Base-by-base conservation (phyloP, 257 asterid species). In the Solanum pennellii region DNA sequence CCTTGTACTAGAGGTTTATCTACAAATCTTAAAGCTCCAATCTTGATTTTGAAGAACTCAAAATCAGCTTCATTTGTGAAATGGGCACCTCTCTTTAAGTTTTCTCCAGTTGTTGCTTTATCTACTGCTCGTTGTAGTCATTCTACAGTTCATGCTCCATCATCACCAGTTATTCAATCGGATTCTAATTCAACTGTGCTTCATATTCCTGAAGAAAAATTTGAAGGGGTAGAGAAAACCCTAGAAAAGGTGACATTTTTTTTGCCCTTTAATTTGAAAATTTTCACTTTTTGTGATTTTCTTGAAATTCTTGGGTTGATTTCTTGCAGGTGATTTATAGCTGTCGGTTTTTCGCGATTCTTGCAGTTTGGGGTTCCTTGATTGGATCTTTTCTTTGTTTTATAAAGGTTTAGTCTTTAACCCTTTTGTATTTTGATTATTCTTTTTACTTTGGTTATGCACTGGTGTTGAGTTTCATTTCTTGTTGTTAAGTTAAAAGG, bases 291-390 rank as follows among this genome's bases (percentile, higher is more conserved):
- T 31, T 71, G 14, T 31, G 42, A 71, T 31, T 71, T 83, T 8
- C 29, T 44, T 21, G 68, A 15, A 2, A 80, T 9, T 9, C 73
- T 27, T 44, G 29, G 73, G 41, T 25, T 25, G 41, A 14, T 59
- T 21, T 49, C 27, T 69, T 90, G 95, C 87, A 96, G 99, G 94
- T 92, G 79, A 93, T 96, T 71, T 96, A 94, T 72, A 92, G 98
- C 21, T 96, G 99, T 88, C 93, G 99, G 20, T 95, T 96, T 92
- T 94, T 96, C 39, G 92, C 99, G 9, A 95, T 96, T 91, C 94
- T 96, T 89, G 98, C 98, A 47, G 99, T 96, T 49, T 92, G 93
- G 95, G 99, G 99, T 33, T 96, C 99, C 47, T 88, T 96, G 74
- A 39, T 94, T 87, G 99, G 99, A 21, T 96, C 99, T 83, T 90